Percentiles rank a stretch among this genome's conserved stretches.
Conservation (phyloP, 345 rosid species). For the Ceriops decandra region DNA sequence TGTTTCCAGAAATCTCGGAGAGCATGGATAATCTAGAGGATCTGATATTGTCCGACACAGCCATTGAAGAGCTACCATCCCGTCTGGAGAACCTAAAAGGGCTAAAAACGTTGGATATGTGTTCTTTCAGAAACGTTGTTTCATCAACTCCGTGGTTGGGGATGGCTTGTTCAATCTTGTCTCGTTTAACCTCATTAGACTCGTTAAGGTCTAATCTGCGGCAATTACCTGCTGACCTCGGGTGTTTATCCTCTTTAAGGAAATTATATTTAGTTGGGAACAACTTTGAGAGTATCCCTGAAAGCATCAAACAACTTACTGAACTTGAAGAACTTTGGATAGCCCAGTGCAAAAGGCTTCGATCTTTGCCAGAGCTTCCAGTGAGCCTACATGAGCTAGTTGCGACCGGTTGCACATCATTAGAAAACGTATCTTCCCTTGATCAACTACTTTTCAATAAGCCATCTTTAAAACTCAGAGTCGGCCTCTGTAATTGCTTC, state of each 20-base stretch:
- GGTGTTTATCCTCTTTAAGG: neutral
- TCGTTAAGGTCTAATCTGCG: neutral
- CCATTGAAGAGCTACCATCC: no score
- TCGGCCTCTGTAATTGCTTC: neutral
- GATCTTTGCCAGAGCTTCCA: conserved; percentile 8
- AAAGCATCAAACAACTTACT: conserved; percentile 8
- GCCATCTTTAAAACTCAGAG: neutral
- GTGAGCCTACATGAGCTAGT: neutral
- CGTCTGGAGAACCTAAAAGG: no score
- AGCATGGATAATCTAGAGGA: neutral
- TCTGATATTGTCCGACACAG: neutral
- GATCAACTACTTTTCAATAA: neutral
- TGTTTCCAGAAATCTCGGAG: neutral
- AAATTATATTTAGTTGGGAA: neutral
- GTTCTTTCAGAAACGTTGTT: no score
- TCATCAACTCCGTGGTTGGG: no score
- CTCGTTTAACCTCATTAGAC: no score
- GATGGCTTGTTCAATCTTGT: no score
- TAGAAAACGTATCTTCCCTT: neutral
- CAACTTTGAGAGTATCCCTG: no score
- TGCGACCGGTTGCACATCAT: neutral
- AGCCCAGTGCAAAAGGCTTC: neutral
- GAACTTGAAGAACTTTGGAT: neutral
- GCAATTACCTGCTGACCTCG: neutral
- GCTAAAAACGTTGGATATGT: no score